These are phyloP conservation scores for Brassica cretica DNA, from an alignment of 345 rosid species.

Conservation along the genomic window DNA sequence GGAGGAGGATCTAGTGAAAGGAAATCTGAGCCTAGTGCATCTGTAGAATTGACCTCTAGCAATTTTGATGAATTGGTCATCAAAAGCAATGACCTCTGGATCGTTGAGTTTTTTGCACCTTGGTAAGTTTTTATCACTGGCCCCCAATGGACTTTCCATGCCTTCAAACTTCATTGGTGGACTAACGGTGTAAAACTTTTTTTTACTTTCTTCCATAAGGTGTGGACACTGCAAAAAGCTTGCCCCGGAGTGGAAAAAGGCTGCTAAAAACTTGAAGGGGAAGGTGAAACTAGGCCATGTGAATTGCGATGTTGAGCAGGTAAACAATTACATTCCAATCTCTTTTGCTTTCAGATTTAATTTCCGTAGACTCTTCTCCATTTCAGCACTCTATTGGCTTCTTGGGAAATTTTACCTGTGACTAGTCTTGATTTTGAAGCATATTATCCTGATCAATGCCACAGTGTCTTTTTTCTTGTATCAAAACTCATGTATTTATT, in stretches of 20 bases:
- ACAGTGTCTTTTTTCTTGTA: background rate
- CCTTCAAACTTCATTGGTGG: conserved; percentile 6
- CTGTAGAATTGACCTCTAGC: conserved; percentile 71
- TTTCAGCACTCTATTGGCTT: no score
- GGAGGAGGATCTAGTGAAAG: conserved; percentile 57
- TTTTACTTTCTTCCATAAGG: conserved; percentile 44
- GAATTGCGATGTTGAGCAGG: conserved; percentile 93
- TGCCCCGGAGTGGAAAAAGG: conserved; percentile 99
- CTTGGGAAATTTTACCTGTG: no score
- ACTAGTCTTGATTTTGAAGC: conserved; percentile 13
- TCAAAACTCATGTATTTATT: background rate
- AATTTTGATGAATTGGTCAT: conserved; percentile 92
- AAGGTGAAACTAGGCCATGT: conserved; percentile 97
- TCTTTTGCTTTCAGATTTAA: background rate
- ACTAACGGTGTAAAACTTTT: no score
- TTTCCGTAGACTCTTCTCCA: no score
- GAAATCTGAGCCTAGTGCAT: conserved; percentile 69
- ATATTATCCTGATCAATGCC: conserved; percentile 17
- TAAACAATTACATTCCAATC: conserved; percentile 26
- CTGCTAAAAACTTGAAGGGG: conserved; percentile 89
- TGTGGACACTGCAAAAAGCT: conserved; percentile 98
- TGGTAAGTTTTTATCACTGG: conserved; percentile 55
- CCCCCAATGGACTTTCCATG: background rate
- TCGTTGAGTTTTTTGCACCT: conserved; percentile 97
- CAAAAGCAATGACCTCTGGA: conserved; percentile 95